Conservation (phyloP, 2,329 filamentous ascomycete genomes). For the Colletotrichum gloeosporioides region DNA sequence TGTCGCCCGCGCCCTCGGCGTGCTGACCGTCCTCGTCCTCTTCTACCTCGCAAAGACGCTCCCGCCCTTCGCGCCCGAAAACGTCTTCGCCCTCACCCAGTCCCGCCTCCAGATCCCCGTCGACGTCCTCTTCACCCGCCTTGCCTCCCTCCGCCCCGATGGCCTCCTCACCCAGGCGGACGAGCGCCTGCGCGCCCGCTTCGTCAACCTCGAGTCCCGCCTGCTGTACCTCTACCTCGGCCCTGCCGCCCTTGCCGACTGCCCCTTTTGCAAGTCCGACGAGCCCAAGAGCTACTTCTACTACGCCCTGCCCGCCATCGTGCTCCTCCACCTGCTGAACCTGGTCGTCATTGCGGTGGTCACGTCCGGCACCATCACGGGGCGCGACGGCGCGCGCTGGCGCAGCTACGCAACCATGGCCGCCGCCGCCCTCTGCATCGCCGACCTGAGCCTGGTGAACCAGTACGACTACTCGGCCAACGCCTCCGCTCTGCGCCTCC, state of each 20-base stretch:
- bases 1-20: constrained; percentile 61
- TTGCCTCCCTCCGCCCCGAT: constrained; percentile 60
- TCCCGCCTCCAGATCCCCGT: constrained; percentile 87
- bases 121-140: constrained; percentile 82
- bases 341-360: constrained; percentile 73
- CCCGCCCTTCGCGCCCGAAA: constrained; percentile 74
- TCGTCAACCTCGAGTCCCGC: constrained; percentile 74
- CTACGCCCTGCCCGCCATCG: constrained; percentile 77
- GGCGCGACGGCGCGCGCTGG: constrained; percentile 70
- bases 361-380: constrained; percentile 73
- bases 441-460: constrained; percentile 71
- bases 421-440: constrained; percentile 59
- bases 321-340: constrained; percentile 82
- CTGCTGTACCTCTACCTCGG: constrained; percentile 87
- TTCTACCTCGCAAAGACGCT: constrained; percentile 64
- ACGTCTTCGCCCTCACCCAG: constrained; percentile 78
- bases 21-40: constrained; percentile 59
- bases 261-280: constrained; percentile 82
- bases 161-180: constrained; percentile 62
- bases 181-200: constrained; percentile 67
- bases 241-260: constrained; percentile 73
- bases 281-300: constrained; percentile 75
- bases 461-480: constrained; percentile 72
- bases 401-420: constrained; percentile 71
- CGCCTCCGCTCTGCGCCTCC: constrained; percentile 62